A percentile compares a stretch with the other conserved stretches of the same genome.
phyloP scores from a whole-genome alignment of 768 basidiomycete species.

The Leucosporidium scottii region DNA sequence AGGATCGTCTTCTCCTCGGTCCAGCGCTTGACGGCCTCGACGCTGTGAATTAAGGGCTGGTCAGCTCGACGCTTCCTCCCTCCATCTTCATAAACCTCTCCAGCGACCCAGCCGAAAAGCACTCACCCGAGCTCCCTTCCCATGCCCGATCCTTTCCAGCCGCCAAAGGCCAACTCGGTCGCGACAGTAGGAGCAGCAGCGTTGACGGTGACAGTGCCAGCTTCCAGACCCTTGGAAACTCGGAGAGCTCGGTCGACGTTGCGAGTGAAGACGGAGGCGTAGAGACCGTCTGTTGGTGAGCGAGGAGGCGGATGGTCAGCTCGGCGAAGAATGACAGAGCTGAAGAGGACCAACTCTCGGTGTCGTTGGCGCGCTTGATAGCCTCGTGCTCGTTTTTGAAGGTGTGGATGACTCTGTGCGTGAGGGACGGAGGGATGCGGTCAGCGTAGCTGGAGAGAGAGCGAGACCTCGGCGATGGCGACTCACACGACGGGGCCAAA shows the following conservation, averaged over 20 bases:
- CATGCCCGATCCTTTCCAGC: slow-evolving; percentile 45
- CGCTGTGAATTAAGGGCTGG: background rate
- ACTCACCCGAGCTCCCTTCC: slow-evolving; percentile 35
- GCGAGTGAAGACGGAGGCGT: slow-evolving; percentile 74
- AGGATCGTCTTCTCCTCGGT: slow-evolving; percentile 9
- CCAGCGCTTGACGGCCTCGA: slow-evolving; percentile 4
- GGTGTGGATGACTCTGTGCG: slow-evolving; percentile 53
- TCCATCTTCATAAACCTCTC: background rate
- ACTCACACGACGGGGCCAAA: slow-evolving; percentile 47
- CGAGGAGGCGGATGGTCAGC: background rate
- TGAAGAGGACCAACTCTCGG: slow-evolving; percentile 39
- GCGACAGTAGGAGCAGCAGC: slow-evolving; percentile 22
- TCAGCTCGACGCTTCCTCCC: background rate
- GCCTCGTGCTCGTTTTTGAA: slow-evolving; percentile 52
- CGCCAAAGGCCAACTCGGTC: slow-evolving; percentile 45
- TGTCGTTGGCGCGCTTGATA: slow-evolving; percentile 63
- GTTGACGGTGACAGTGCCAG: slow-evolving; percentile 63
- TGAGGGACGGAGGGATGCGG: background rate
- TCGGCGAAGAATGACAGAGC: background rate
- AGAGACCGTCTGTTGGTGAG: slow-evolving; percentile 1
- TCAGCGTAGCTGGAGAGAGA: background rate
- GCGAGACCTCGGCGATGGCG: background rate
- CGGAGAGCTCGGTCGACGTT: slow-evolving; percentile 66
- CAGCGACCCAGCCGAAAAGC: too few species aligned
- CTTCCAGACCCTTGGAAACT: slow-evolving; percentile 65